phyloP scores from a whole-genome alignment of 176 grass and related monocot genomes.

The Aegilops bicornis region DNA sequence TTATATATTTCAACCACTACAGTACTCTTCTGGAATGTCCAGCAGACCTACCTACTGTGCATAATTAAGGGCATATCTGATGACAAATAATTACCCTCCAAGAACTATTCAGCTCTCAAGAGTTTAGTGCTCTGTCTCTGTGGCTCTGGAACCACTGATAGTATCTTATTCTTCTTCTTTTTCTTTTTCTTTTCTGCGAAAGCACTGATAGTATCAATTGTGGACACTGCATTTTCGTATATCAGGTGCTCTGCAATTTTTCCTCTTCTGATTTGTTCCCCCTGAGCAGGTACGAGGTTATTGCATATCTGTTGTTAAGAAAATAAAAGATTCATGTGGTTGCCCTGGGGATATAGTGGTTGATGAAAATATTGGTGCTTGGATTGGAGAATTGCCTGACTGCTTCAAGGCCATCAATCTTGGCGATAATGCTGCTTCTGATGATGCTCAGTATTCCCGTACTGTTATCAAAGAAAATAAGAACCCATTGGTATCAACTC shows the following conservation, averaged over 20 bases:
- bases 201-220: neutral
- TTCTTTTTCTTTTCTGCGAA: too few relatives aligned
- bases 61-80: slow-evolving; percentile 14
- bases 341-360: slow-evolving; percentile 59
- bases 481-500: slow-evolving; percentile 13
- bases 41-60: neutral
- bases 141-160: neutral
- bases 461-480: slow-evolving; percentile 14
- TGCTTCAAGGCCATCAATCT: slow-evolving; percentile 52
- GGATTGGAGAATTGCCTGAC: slow-evolving; percentile 66
- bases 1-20: neutral
- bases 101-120: neutral
- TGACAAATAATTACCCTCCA: neutral
- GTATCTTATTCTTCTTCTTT: too few relatives aligned
- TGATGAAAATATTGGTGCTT: slow-evolving; percentile 65
- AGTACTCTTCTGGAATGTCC: slow-evolving; percentile 6
- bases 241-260: too few relatives aligned
- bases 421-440: slow-evolving; percentile 1
- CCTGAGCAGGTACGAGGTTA: slow-evolving; percentile 50
- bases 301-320: slow-evolving; percentile 67
- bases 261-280: slow-evolving; percentile 17
- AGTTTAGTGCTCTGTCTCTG: neutral
- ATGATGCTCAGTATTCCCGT: neutral
- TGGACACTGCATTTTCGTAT: slow-evolving; percentile 10
- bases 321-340: slow-evolving; percentile 66